Percentiles rank a stretch among this genome's conserved stretches.
Evolutionary conservation across 1,284 basidiomycete species (phyloP).

Genomic region (Hypsizygus ulmarius): DNA sequence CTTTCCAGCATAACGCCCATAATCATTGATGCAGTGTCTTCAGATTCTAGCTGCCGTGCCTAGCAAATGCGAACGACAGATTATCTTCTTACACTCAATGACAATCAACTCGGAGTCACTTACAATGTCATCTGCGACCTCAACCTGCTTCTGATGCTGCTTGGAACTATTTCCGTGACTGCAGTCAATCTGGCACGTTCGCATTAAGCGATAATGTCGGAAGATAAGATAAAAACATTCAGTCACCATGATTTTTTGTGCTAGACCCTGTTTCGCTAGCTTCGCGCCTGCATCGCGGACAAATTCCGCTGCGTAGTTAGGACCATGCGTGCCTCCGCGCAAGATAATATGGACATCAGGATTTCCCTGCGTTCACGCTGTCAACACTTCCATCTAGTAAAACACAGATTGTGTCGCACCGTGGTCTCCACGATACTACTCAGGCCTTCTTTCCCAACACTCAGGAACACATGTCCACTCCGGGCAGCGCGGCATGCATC

Average conservation of each 20-base stretch:
- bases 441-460: slow-evolving; percentile 89
- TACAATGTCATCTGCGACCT: slow-evolving; percentile 84
- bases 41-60: slow-evolving; percentile 69
- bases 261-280: slow-evolving; percentile 76
- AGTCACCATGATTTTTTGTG: slow-evolving; percentile 80
- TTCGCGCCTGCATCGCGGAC: slow-evolving; percentile 78
- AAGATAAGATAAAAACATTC: slow-evolving; percentile 2
- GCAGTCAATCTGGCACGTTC: slow-evolving; percentile 75
- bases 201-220: slow-evolving; percentile 2
- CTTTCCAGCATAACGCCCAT: slow-evolving; percentile 99
- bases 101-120: slow-evolving; percentile 26
- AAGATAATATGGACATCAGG: slow-evolving; percentile 91
- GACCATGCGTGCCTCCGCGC: slow-evolving; percentile 82
- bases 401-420: slow-evolving; percentile 34
- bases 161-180: slow-evolving; percentile 93
- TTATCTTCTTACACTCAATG: neutral
- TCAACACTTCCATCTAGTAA: neutral
- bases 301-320: slow-evolving; percentile 80
- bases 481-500: slow-evolving; percentile 90
- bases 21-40: slow-evolving; percentile 73
- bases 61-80: slow-evolving; percentile 25
- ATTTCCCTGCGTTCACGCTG: slow-evolving; percentile 57
- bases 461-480: slow-evolving; percentile 88
- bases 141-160: slow-evolving; percentile 80
- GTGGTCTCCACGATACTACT: slow-evolving; percentile 90